phyloP scores from a whole-genome alignment of 2,329 filamentous ascomycete species.

The Apiospora koreana region DNA sequence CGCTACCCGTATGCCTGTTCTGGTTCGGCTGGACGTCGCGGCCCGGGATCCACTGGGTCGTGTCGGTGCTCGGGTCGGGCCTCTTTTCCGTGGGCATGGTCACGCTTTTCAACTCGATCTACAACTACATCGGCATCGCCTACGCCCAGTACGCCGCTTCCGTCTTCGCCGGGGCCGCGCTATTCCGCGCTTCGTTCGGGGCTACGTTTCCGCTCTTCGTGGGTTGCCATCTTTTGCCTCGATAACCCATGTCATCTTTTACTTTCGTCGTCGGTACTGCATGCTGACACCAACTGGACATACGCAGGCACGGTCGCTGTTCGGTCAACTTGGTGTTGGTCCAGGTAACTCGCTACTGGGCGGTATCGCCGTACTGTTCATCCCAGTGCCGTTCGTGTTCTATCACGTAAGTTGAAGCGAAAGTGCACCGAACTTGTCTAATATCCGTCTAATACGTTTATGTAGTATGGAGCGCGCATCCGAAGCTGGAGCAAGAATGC shows the following conservation, averaged over 20 bases:
- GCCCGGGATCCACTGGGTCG: conserved; percentile 46
- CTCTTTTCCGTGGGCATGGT: conserved; percentile 39
- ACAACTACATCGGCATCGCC: conserved; percentile 26
- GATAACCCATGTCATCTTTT: not conserved
- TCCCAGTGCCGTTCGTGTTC: conserved; percentile 23
- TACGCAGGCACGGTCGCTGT: conserved; percentile 19
- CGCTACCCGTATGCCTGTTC: conserved; percentile 49
- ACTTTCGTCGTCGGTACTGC: too few relatives aligned
- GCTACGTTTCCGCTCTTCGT: conserved; percentile 27
- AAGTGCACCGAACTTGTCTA: not conserved
- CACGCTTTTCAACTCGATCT: conserved; percentile 26
- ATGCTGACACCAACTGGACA: not conserved
- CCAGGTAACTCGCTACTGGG: conserved; percentile 24
- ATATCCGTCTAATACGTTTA: not conserved
- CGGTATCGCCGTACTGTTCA: conserved; percentile 22
- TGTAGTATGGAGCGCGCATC: not conserved
- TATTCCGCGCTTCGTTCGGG: conserved; percentile 23
- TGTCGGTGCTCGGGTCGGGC: conserved; percentile 49
- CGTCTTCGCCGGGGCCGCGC: conserved; percentile 24
- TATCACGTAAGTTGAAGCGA: conserved; percentile 18
- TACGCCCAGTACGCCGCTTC: conserved; percentile 24
- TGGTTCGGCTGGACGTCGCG: conserved; percentile 46
- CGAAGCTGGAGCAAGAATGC: not conserved
- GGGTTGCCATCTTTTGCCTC: conserved; percentile 1
- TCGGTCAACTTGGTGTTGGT: conserved; percentile 21